Evolutionary conservation across 116 monocot genomes (phyloP).

Genomic region (Papilionanthe hybrid): DNA sequence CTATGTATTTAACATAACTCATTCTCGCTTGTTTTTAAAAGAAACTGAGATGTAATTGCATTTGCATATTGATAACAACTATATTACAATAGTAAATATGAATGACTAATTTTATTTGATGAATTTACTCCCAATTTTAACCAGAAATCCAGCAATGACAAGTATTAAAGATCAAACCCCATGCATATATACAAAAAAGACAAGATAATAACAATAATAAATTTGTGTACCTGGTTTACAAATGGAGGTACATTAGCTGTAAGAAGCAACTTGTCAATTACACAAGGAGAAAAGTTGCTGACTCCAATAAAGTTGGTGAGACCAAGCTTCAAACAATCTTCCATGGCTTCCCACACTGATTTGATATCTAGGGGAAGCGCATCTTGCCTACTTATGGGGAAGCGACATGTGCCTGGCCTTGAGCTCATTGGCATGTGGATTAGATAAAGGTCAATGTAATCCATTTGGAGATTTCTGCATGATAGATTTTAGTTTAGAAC

Average conservation of each 20-base stretch:
- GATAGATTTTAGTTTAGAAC: not conserved
- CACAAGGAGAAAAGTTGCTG: slow-evolving; percentile 49
- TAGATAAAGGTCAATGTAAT: slow-evolving; percentile 56
- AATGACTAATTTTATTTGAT: too few relatives aligned
- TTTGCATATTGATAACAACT: too few relatives aligned
- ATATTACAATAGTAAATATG: too few relatives aligned
- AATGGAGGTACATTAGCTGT: slow-evolving; percentile 40
- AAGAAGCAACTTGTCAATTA: slow-evolving; percentile 28
- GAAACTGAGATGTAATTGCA: too few relatives aligned
- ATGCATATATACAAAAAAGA: too few relatives aligned
- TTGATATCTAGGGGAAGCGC: slow-evolving; percentile 22
- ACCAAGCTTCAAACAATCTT: slow-evolving; percentile 51
- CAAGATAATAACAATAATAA: too few relatives aligned
- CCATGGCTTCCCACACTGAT: slow-evolving; percentile 53
- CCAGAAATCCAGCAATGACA: too few relatives aligned
- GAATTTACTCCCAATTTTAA: too few relatives aligned
- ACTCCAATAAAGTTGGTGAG: slow-evolving; percentile 53
- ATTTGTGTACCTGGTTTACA: slow-evolving; percentile 41
- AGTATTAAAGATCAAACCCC: too few relatives aligned
- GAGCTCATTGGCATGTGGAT: slow-evolving; percentile 39
- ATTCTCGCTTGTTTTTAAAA: too few relatives aligned
- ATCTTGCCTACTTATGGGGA: slow-evolving; percentile 16
- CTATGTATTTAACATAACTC: too few relatives aligned
- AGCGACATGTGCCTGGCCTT: not conserved
- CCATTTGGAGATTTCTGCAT: slow-evolving; percentile 42